Percentiles rank a stretch among this genome's conserved stretches.
Evolutionary conservation across 331 rosid species (phyloP).

Genomic region (Saraca asoca): DNA sequence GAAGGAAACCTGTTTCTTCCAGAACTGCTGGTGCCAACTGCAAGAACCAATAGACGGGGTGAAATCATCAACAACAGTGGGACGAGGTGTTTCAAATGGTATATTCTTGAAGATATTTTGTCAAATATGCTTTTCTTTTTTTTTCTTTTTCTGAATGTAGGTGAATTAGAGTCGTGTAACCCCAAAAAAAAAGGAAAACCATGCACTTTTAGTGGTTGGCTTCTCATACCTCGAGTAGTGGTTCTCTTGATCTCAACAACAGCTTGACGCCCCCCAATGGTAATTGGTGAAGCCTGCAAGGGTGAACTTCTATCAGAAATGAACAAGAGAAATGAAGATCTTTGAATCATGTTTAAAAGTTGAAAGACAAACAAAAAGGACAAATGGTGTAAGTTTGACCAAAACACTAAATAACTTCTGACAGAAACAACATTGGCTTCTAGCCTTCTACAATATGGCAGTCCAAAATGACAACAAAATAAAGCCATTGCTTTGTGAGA

Average conservation of each 20-base stretch:
- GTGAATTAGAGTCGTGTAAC: neutral
- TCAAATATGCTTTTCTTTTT: neutral
- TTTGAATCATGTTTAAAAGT: constrained; percentile 7
- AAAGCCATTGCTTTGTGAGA: neutral
- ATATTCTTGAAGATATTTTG: too few species aligned
- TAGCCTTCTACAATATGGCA: neutral
- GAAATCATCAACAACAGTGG: constrained; percentile 21
- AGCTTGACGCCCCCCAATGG: constrained; percentile 49
- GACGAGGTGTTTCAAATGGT: neutral
- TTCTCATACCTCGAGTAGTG: constrained; percentile 58
- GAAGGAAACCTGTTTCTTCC: constrained; percentile 54
- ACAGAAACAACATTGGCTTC: neutral
- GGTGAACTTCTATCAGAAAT: constrained; percentile 15
- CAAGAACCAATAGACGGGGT: constrained; percentile 24
- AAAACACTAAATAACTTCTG: neutral
- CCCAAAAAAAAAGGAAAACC: too few species aligned
- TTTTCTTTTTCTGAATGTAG: constrained; percentile 20
- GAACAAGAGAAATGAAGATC: constrained; percentile 4
- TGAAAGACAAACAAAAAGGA: neutral
- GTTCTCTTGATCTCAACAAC: constrained; percentile 69
- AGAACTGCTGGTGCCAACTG: constrained; percentile 49
- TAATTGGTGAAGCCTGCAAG: constrained; percentile 66
- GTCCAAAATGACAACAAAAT: constrained; percentile 16
- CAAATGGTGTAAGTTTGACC: neutral
- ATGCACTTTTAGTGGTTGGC: neutral